These are phyloP conservation scores for Myriangium duriaei DNA, from an alignment of 2,329 filamentous ascomycete species.

Conservation along the genomic window DNA sequence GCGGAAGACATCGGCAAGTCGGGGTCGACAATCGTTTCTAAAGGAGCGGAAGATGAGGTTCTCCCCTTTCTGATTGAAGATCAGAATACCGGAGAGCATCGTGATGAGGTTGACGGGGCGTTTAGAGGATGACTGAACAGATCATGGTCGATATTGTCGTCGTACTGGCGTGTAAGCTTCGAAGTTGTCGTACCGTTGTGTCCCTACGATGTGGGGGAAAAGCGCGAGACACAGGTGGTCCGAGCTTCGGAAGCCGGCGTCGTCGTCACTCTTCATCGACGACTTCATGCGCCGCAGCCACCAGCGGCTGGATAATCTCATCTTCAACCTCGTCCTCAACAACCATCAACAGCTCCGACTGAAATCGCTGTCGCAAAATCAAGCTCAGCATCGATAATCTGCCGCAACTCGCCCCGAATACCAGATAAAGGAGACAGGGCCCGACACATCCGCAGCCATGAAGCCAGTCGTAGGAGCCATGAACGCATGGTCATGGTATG, in stretches of 20 bases:
- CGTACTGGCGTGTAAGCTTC: too few species aligned
- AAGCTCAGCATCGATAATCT: too few species aligned
- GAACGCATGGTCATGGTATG: slow-evolving; percentile 92
- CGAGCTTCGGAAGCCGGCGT: neutral
- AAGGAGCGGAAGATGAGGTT: slow-evolving; percentile 99
- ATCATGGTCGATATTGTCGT: too few species aligned
- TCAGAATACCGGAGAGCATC: slow-evolving; percentile 93
- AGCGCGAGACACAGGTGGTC: neutral
- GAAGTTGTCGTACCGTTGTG: too few species aligned
- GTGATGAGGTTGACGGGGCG: slow-evolving; percentile 24
- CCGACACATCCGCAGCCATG: slow-evolving; percentile 46
- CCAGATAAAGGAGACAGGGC: too few species aligned
- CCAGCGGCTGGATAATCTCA: too few species aligned
- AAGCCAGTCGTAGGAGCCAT: slow-evolving; percentile 86
- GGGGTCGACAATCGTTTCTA: slow-evolving; percentile 93
- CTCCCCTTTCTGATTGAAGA: slow-evolving; percentile 99
- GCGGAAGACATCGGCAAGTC: slow-evolving; percentile 95
- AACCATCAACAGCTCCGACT: too few species aligned
- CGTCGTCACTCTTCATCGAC: neutral
- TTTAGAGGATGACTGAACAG: neutral
- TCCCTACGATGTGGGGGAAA: too few species aligned
- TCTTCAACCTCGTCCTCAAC: too few species aligned
- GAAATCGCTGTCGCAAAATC: too few species aligned
- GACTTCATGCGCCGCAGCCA: too few species aligned
- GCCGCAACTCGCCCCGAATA: too few species aligned